Evolutionary conservation across 257 asterid species (phyloP).

Genomic region (Schizonepeta tenuifolia): DNA sequence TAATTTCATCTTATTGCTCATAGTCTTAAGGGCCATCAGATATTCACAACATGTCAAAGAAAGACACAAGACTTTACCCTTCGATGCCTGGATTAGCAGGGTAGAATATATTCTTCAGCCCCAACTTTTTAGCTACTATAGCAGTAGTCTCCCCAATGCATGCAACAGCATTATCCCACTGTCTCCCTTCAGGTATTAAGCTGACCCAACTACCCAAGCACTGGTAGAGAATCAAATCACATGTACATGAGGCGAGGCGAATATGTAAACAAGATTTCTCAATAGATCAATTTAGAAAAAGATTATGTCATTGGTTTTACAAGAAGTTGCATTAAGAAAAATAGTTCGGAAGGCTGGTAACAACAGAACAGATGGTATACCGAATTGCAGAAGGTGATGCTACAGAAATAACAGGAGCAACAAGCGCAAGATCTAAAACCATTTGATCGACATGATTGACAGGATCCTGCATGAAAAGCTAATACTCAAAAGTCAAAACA

Average conservation of each 20-base stretch:
- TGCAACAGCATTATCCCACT: constrained; percentile 68
- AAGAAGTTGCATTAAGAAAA: background rate
- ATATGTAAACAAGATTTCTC: too few relatives aligned
- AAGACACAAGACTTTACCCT: constrained; percentile 52
- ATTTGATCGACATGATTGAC: constrained; percentile 54
- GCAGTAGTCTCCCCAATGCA: constrained; percentile 95
- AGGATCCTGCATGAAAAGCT: constrained; percentile 52
- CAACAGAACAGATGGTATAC: constrained; percentile 37
- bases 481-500: constrained; percentile 14
- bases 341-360: background rate
- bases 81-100: constrained; percentile 77
- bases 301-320: constrained; percentile 11
- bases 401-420: constrained; percentile 77
- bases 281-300: background rate
- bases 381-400: constrained; percentile 85
- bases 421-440: constrained; percentile 58
- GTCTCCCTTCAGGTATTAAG: constrained; percentile 53
- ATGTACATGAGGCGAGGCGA: background rate
- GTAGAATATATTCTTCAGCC: constrained; percentile 59
- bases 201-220: constrained; percentile 74
- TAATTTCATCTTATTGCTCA: background rate
- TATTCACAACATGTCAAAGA: constrained; percentile 1
- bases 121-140: constrained; percentile 62
- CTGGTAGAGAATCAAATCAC: constrained; percentile 41
- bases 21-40: background rate